Base-by-base conservation (phyloP, 2,329 filamentous ascomycete species). In the Ascochyta fabae region DNA sequence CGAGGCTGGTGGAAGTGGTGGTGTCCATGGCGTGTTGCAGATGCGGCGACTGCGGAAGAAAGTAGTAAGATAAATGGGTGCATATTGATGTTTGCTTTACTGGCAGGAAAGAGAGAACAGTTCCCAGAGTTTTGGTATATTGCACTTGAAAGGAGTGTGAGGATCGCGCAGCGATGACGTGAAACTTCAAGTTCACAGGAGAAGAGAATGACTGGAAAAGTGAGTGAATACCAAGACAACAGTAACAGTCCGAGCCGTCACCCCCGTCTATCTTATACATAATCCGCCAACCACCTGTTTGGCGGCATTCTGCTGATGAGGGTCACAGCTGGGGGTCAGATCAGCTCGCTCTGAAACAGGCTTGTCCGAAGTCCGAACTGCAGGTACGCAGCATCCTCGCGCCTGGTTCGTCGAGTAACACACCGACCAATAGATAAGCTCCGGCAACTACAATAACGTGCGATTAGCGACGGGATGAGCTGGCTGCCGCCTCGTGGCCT, bases 331-430 rank as follows among this genome's bases (percentile, higher is more conserved):
- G 46, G 53, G 53, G 38, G 48, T 44, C 38, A 45, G 10, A 34
- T 48, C 48, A 48, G 42, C 48, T 48, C 7, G 43, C 35, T 31
- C 12, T 57, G 54, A 57, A 52, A 57, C 54, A 39, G 27, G 48
- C 54, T 39, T 57, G 45, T 41, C 54, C 54, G 54, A 52, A 57
- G 54, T 52, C 54, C 54, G 54, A 40, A 34, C 23, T 53, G 54
- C 44, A 52, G 48, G 54, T 52, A 57, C 48, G 45, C 48, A 44
- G 44, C 44, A 57, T 46, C 38, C 36, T 47, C 36, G 42, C 42
- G 47, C 53, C 47, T 56, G 46, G 53, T 50, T 50, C 43, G 53
- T 48, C 38, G 43, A 38, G 36, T 35, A 48, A 40, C n/a, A 52
- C 16, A 41, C 24, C 48, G 23, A 13, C 54, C 48, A 52, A 57